Percentiles rank a stretch among this genome's conserved stretches.
Evolutionary conservation across 805 yeast genomes (phyloP).

Genomic region (Kodamaea lidongshanica): DNA sequence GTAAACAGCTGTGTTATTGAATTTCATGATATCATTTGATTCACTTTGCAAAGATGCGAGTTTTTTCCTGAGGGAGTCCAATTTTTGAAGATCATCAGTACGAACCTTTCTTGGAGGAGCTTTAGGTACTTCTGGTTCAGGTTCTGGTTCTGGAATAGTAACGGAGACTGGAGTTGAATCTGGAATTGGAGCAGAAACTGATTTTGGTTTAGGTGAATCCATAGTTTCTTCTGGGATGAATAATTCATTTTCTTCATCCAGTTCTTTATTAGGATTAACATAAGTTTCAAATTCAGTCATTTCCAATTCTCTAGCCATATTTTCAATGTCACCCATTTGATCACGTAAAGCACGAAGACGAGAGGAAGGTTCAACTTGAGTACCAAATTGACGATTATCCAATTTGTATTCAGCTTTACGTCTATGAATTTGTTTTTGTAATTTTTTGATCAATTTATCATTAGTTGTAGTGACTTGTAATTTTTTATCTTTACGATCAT

Average conservation of each 20-base stretch:
- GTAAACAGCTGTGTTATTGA: constrained; percentile 54
- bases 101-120: constrained; percentile 37
- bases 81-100: constrained; percentile 49
- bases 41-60: constrained; percentile 61
- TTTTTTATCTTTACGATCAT: constrained; percentile 26
- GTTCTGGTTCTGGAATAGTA: constrained; percentile 5
- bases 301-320: constrained; percentile 80
- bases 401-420: constrained; percentile 42
- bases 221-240: constrained; percentile 4
- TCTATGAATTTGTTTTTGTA: constrained; percentile 41
- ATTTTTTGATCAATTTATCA: constrained; percentile 32
- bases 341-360: constrained; percentile 69
- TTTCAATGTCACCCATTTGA: constrained; percentile 78
- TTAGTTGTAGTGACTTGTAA: constrained; percentile 28
- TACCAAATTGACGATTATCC: constrained; percentile 43
- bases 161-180: too few species aligned
- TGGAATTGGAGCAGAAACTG: too few species aligned
- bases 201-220: constrained; percentile 7
- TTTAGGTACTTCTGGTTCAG: constrained; percentile 17
- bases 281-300: constrained; percentile 66
- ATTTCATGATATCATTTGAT: constrained; percentile 70
- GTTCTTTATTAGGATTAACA: constrained; percentile 10
- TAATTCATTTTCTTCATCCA: constrained; percentile 4
- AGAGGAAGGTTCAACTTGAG: constrained; percentile 67
- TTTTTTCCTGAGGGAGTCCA: constrained; percentile 50